Evolutionary conservation across 768 basidiomycete genomes (phyloP), one percentile per base, ranked within the genome.

Genomic region (Galerina marginata): DNA sequence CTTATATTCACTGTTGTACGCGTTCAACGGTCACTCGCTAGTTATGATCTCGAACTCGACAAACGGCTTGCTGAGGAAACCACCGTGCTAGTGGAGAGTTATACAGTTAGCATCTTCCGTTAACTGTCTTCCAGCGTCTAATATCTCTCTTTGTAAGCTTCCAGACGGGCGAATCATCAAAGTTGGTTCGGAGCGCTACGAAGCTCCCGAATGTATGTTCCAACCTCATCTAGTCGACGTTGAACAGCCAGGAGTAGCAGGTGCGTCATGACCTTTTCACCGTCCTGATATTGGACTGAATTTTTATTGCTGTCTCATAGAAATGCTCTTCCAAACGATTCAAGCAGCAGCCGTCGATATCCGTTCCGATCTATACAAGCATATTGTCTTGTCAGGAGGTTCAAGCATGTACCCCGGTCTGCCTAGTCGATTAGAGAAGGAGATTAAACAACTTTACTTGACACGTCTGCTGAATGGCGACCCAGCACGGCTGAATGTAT

Each of bases 121-220:
- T 20, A 25, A 10, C 46, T 15, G 6, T 6, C 9, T 37, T 14
- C 55, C 20, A 38, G 37, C 23, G 11, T 16, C n/a, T 56, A 46
- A 15, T 40, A 38, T 25, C 45, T 50, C 29, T 71, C 59, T 23
- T 14, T 15, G 51, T 6, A 67, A 96, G 93, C 88, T 97, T 46
- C 95, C 95, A 15, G 97, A 99, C 69, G 97, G 97, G 1, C 92
- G 97, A 56, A 86, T 83, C 12, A 97, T 99, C 84, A 97, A 96
- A 82, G 95, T 99, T 61, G 97, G 96, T 29, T 94, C 95, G 0
- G 97, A 99, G 74, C 91, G 97, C 11, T 99, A 98, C 71, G 96
- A 99, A 77, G 97, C 96, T 11, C 96, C 97, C 5, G 97, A 99
- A 77, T 99, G 97, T 79, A 95, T 99, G 95, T 99, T 99, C 89